Percentiles rank a stretch among this genome's conserved stretches.
Evolutionary conservation across 148 eudicot genomes (phyloP).

Genomic region (Nepenthes gracilis): DNA sequence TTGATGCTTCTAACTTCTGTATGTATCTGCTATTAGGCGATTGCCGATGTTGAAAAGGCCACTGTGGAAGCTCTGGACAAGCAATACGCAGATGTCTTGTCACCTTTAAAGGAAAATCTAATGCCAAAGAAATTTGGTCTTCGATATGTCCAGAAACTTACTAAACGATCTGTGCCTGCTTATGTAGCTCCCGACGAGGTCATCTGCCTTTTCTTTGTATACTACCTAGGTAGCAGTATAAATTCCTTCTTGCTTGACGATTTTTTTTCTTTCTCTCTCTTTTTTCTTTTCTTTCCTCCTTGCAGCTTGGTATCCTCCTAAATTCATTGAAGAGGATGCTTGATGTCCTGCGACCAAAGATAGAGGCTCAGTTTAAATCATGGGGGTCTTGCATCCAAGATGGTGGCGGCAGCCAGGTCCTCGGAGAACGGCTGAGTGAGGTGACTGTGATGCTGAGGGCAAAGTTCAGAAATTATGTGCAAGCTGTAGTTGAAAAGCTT

Average conservation of each 20-base stretch:
- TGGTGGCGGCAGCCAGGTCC: constrained; percentile 50
- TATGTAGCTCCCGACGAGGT: constrained; percentile 80
- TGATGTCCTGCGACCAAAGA: constrained; percentile 55
- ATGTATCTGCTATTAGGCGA: constrained; percentile 27
- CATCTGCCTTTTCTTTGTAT: background rate
- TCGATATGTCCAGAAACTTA: constrained; percentile 65
- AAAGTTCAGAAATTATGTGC: constrained; percentile 67
- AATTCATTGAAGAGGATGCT: constrained; percentile 90
- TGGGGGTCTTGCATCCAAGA: constrained; percentile 79
- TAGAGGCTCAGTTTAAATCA: constrained; percentile 59
- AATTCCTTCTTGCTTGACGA: no score
- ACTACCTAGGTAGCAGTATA: no score
- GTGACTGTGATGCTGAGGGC: constrained; percentile 80
- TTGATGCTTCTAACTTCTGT: background rate
- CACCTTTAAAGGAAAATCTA: constrained; percentile 62
- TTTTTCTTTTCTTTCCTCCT: background rate
- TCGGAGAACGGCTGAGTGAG: constrained; percentile 83
- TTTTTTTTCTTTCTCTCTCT: background rate
- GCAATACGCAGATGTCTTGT: constrained; percentile 70
- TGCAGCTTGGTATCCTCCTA: constrained; percentile 65
- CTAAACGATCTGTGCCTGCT: constrained; percentile 36
- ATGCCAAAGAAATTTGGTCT: constrained; percentile 65
- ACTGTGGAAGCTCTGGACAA: constrained; percentile 70
- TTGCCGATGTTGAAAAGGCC: constrained; percentile 75
- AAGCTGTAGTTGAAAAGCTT: constrained; percentile 76